Conservation (phyloP, 345 rosid species). For the Geranium brycei region DNA sequence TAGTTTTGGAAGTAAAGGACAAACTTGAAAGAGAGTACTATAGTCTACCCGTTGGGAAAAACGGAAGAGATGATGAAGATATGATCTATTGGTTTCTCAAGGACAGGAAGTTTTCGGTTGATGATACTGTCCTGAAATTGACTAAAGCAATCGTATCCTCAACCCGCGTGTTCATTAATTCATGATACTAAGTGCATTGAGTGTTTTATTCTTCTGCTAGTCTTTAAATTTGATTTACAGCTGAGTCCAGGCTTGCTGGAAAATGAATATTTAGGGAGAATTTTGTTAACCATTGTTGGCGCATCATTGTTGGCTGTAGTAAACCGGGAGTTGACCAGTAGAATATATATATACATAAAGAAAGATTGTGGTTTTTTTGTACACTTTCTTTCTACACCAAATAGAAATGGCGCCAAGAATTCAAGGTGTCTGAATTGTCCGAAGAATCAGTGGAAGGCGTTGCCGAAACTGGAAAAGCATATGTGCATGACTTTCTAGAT, state of each 20-base stretch:
- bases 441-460: slow-evolving; percentile 48
- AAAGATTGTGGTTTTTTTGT: background rate
- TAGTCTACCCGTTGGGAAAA: slow-evolving; percentile 58
- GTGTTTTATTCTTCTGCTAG: background rate
- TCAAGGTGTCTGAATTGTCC: slow-evolving; percentile 48
- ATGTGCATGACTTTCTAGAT: slow-evolving; percentile 64
- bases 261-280: background rate
- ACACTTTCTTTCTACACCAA: slow-evolving; percentile 17
- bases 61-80: slow-evolving; percentile 90
- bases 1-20: slow-evolving; percentile 65
- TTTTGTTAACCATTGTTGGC: background rate
- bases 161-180: background rate
- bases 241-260: background rate
- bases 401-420: slow-evolving; percentile 83
- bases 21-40: slow-evolving; percentile 44
- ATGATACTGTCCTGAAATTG: slow-evolving; percentile 49
- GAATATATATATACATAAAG: background rate
- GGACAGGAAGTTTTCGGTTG: slow-evolving; percentile 59
- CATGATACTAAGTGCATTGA: slow-evolving; percentile 1
- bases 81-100: slow-evolving; percentile 81
- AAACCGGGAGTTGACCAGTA: background rate
- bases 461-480: slow-evolving; percentile 65
- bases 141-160: slow-evolving; percentile 78
- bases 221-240: background rate
- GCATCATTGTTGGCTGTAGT: background rate